Evolutionary conservation across 352 stramenopile genomes (phyloP), one percentile per base, ranked within the genome.

Genomic region (Pythium aristosporum): DNA sequence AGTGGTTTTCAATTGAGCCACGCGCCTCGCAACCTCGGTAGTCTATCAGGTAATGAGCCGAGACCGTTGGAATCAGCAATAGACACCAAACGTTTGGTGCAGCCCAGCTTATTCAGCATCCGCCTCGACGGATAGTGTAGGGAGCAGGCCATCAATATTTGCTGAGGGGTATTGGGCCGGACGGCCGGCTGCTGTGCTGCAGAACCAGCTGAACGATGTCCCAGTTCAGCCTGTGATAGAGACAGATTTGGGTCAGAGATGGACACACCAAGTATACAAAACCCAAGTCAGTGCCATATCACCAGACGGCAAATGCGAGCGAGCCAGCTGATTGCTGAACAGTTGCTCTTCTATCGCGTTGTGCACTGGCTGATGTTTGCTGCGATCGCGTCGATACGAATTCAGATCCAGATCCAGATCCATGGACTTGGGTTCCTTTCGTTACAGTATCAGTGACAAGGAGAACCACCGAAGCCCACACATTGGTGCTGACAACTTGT

Each of bases 101-200:
- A 30, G 25, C 25, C 52, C 52, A 58, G 39, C 50, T 59, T 65
- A 54, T 59, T 36, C 59, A 44, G 37, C 53, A 59, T 59, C 49
- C 59, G 44, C 44, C 25, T 12, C 21, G 36, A 16, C 21, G 53
- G 53, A 59, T 51, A 51, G 23, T 51, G 53, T 61, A 61, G 16
- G 53, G 53, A 61, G 39, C 23, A 39, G 53, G 42, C 53, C 23
- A 6, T 11, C 11, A 13, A 1, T 13, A 51, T 63, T 63, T 46
- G 23, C 57, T 47, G 46, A 42, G 50, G 34, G 12, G 47, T 39
- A 63, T 20, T 13, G 18, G 36, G 21, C 39, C 28, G 53, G 23
- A 2, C 53, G 21, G 46, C 46, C 30, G 46, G 46, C 23, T 46
- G 44, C 43, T 63, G 44, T 41, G 3, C 37, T 43, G 39, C 25